Base-by-base conservation (phyloP, 164 flowering plant genomes). In the Liquidambar formosana region DNA sequence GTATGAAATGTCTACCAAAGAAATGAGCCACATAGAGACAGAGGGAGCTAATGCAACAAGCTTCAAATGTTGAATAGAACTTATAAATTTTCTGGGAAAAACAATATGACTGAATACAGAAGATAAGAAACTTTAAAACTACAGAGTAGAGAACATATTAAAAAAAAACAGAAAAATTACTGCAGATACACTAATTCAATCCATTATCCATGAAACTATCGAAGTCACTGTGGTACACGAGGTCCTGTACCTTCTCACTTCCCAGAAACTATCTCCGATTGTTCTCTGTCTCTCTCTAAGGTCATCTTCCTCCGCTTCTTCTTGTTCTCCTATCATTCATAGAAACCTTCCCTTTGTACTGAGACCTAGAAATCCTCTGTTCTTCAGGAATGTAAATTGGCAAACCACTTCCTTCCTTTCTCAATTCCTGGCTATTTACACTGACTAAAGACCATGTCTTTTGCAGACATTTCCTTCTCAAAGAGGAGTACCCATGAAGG, bases 361-460 rank as follows among this genome's bases (percentile, higher is more conserved):
- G 41, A 47, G 61, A 58, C 12, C 33, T 8, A 58, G 0, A 22
- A 22, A 25, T 5, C n/a, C 61, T 58, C 41, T 33, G 6, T 33
- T 19, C 44, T 14, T 56, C 2, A 5, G 21, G n/a, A 58, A 58
- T 14, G 23, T 25, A 26, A 56, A 56, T 56, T 56, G 25, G 14
- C 28, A 57, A 18, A 57, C 18, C 0, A 38, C 16, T 68, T 21
- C 44, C 25, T 41, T 62, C 68, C 61, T 62, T 63, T 61, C 57
- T 54, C 33, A 23, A n/a, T 26, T 57, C 18, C 58, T 66, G 38
- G 61, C 60, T 62, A 74, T 74, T 65, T 78, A 75, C 81, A 78
- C 23, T 62, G 54, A 65, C 57, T 48, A 71, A 66, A 44, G 49
- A 67, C 15, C 45, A 48, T 38, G 41, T n/a, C 64, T 56, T 56